phyloP scores from a whole-genome alignment of 495 filamentous ascomycete genomes.

The Aspergillus leporis region DNA sequence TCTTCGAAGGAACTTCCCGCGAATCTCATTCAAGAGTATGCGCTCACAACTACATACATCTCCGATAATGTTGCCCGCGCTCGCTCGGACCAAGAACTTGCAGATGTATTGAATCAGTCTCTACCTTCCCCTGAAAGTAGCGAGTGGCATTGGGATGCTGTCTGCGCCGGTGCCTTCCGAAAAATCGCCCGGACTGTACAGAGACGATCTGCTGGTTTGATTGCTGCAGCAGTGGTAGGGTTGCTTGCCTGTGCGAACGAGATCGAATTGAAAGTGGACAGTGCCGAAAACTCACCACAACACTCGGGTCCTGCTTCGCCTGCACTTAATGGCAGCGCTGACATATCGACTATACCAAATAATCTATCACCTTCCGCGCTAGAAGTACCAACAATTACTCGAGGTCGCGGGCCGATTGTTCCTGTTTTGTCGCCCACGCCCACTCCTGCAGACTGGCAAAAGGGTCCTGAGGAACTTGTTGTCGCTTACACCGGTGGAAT shows the following conservation, averaged over 20 bases:
- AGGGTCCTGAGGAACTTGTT: conserved; percentile 61
- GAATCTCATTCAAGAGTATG: conserved; percentile 58
- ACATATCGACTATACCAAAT: conserved; percentile 12
- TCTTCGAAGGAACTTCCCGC: conserved; percentile 51
- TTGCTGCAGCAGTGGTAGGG: conserved; percentile 69
- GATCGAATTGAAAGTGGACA: conserved; percentile 53
- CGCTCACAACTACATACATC: conserved; percentile 69
- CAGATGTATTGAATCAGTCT: conserved; percentile 51
- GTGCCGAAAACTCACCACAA: conserved; percentile 38
- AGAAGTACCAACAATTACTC: conserved; percentile 7
- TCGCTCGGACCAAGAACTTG: conserved; percentile 46
- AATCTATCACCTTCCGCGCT: conserved; percentile 5
- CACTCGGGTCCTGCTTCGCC: conserved; percentile 29
- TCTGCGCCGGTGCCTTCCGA: conserved; percentile 55
- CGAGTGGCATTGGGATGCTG: conserved; percentile 60
- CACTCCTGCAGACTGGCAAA: conserved; percentile 44
- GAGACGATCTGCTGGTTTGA: conserved; percentile 66
- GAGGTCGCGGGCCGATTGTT: conserved; percentile 42
- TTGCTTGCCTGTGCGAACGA: conserved; percentile 67
- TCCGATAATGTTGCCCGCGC: conserved; percentile 60
- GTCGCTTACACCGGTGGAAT: conserved; percentile 80
- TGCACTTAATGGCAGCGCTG: conserved; percentile 26
- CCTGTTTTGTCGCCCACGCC: conserved; percentile 41
- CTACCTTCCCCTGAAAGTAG: conserved; percentile 50
- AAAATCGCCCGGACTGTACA: conserved; percentile 65